Evolutionary conservation across 306 rosid species (phyloP), one percentile per base, ranked within the genome.

Genomic region (Inga leiocalycina): DNA sequence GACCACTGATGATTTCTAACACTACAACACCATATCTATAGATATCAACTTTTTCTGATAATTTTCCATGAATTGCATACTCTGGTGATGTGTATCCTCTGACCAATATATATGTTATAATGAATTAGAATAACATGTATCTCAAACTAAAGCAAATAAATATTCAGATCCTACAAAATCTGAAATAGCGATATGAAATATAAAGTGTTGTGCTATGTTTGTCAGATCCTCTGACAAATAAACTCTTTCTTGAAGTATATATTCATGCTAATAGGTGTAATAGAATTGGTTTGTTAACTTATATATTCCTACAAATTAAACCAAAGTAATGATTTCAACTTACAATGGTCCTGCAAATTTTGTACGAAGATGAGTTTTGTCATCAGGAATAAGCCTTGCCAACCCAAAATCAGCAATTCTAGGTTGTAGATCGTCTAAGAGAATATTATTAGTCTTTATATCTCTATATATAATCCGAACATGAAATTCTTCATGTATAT

Each of bases 311-410:
- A 35, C 37, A 51, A 51, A 24, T 24, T 13, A 27, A 8, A 62
- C 16, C 11, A 64, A 24, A 27, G 22, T 0, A 75, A 3, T 5
- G 49, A 39, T 51, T 20, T 67, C 10, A 9, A 79, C 91, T 32
- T 32, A 88, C 91, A 88, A 77, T 78, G 91, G 85, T 81, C 89
- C 89, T 2, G 91, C 89, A 70, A 88, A 85, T 81, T 8, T 62
- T 62, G 68, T 62, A 10, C 16, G 10, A 4, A 62, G 19, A 62
- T 62, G 37, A 4, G 37, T 10, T 12, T 27, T 11, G 3, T 62
- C 19, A 0, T 62, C 17, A 0, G 17, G 68, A 1, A 62, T 10
- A 4, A 62, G 35, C 3, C 7, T 62, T 62, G 68, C 68, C 37
- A 62, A 24, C 1, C 68, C 37, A 24, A 62, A 62, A 62, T 62